Base-by-base conservation (phyloP, 305 asterid species). In the Ajuga reptans region DNA sequence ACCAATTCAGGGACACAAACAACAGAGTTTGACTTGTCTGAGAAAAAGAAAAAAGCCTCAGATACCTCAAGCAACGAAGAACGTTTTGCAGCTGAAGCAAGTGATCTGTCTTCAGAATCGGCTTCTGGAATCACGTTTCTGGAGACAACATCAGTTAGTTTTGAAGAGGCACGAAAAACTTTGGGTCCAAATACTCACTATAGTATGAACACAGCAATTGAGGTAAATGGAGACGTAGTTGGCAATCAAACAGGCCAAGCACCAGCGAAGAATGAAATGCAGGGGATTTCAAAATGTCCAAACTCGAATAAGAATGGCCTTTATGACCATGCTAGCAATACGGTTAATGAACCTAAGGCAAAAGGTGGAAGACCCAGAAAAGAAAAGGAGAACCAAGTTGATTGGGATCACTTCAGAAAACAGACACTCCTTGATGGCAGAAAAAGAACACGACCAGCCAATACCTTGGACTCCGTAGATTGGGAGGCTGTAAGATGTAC, bases 401-500 rank as follows among this genome's bases (percentile, higher is more conserved):
- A 91, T 65, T 91, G 99, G 99, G 99, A 94, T 77, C 74, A 39
- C 55, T 78, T 94, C 69, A 85, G 99, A 75, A 83, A 80, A 63
- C 79, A 84, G 72, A 87, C 87, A 29, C 66, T 63, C 42, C 66
- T 66, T 29, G 71, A 72, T 45, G 85, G 90, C 71, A 83, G 72
- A 69, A 78, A 77, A 74, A 86, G 86, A 72, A 89, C 80, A 61
- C 84, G 77, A 77, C 83, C 94, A 46, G 72, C 33, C 58, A 78
- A 79, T 77, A 85, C 87, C 17, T 78, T 75, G 89, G 98, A 94
- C 68, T 87, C 99, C 6, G 87, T 89, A 78, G 98, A 91, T 79
- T 94, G 96, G 96, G 98, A 94, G 33, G 89, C 98, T 52, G 87
- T 94, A 37, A 86, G 94, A 77, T 77, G 86, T 77, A 93, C 98